Evolutionary conservation across 148 eudicot genomes (phyloP), one percentile per base, ranked within the genome.

Genomic region (Amaranthus palmeri): DNA sequence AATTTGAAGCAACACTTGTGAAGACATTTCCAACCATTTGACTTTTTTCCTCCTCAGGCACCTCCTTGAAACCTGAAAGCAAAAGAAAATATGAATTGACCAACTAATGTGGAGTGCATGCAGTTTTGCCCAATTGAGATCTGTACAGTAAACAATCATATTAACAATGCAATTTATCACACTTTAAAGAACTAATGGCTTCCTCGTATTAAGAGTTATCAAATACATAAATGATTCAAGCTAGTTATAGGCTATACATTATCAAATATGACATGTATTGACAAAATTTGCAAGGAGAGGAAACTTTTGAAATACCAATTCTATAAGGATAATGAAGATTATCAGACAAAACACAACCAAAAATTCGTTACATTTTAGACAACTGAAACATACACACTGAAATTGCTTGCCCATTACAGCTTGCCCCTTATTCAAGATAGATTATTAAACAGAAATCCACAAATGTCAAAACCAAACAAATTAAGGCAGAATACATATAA

Each of bases 11-110:
- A 72, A 93, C 98, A 61, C 74, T 93, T 61, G 82, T 86, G 82
- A 93, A 93, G 76, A 93, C 97, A 78, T 91, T 89, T 74, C 93
- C 96, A 54, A 93, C 98, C 91, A 91, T 18, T 74, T 80, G 80
- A 82, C 91, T 88, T 85, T 93, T 93, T 48, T 93, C 96, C 69
- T 93, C 96, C 81, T 93, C 98, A 14, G 56, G 76, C 50, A 91
- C 92, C 77, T 93, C 86, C 82, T 89, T 93, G 81, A 83, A 93
- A n/a, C 97, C 98, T 93, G 77, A 68, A 83, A 78, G 14, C 8
- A 62, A 53, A 49, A 52, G 13, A 11, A 66, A 60, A 7, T 17
- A 51, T 10, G 65, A 9, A 62, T 56, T 13, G 42, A 2, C 41
- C 14, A 13, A 69, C 48, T 8, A 62, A 69, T 36, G 9, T 65